phyloP scores from a whole-genome alignment of 306 rosid genomes.

The Trifolium fragiferum region DNA sequence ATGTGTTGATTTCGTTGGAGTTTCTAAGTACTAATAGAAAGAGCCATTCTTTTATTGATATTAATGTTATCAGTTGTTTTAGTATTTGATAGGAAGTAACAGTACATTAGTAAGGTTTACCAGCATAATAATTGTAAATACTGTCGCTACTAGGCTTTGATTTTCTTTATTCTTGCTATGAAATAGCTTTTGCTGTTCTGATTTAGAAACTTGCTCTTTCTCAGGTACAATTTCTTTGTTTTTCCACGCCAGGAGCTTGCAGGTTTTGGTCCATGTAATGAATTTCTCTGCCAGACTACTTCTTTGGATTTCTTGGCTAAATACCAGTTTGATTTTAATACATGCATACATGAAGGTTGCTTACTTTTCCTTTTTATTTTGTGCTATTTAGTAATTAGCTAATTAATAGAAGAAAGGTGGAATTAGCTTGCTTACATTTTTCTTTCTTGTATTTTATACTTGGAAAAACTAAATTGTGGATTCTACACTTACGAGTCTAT shows the following conservation, averaged over 20 bases:
- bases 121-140: slow-evolving; percentile 20
- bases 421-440: slow-evolving; percentile 24
- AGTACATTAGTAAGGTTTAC: slow-evolving; percentile 7
- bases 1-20: slow-evolving; percentile 4
- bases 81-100: slow-evolving; percentile 14
- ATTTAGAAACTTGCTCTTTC: slow-evolving; percentile 34
- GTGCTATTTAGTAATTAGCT: slow-evolving; percentile 20
- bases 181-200: slow-evolving; percentile 36
- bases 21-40: slow-evolving; percentile 12
- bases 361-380: slow-evolving; percentile 40
- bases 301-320: slow-evolving; percentile 90
- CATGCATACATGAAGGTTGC: slow-evolving; percentile 83
- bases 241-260: slow-evolving; percentile 82
- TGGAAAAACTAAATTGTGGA: slow-evolving; percentile 10
- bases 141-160: slow-evolving; percentile 4
- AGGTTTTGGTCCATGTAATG: slow-evolving; percentile 56
- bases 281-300: slow-evolving; percentile 89
- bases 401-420: slow-evolving; percentile 31
- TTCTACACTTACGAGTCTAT: slow-evolving; percentile 22
- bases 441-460: slow-evolving; percentile 25
- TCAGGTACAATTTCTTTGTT: slow-evolving; percentile 86
- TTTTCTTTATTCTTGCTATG: slow-evolving; percentile 31
- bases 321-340: slow-evolving; percentile 90
- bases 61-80: slow-evolving; percentile 6
- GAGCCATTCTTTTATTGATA: not conserved